phyloP scores from a whole-genome alignment of 2,329 filamentous ascomycete genomes.

The Cercospora sp. region DNA sequence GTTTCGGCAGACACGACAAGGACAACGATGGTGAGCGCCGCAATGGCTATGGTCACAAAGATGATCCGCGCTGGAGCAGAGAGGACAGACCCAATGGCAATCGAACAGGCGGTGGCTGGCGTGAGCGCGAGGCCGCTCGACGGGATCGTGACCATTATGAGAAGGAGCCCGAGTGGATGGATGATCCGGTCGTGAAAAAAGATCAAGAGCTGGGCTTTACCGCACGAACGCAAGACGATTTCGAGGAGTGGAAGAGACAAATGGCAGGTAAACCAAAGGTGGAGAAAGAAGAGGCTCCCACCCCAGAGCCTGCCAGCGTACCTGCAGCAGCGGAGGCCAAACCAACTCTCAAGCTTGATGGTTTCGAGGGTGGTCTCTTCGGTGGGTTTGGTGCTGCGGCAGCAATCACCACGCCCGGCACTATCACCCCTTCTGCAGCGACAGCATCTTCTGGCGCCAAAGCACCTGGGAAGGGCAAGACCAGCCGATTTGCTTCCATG shows the following conservation, averaged over 20 bases:
- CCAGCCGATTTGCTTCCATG: constrained; percentile 84
- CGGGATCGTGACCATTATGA: constrained; percentile 58
- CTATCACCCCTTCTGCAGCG: constrained; percentile 17
- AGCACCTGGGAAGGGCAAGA: constrained; percentile 60
- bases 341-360: constrained; percentile 61
- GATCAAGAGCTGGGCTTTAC: constrained; percentile 48
- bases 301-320: constrained; percentile 24
- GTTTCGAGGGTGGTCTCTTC: constrained; percentile 77
- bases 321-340: constrained; percentile 24
- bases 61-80: constrained; percentile 66
- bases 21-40: constrained; percentile 58
- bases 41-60: constrained; percentile 65
- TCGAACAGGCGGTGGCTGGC: constrained; percentile 59
- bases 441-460: constrained; percentile 7
- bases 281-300: constrained; percentile 24
- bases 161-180: constrained; percentile 89
- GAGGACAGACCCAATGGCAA: constrained; percentile 46
- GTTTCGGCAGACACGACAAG: constrained; percentile 42
- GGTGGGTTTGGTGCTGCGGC: constrained; percentile 55
- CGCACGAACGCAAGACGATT: constrained; percentile 79
- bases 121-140: constrained; percentile 44
- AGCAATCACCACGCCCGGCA: constrained; percentile 27
- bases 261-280: constrained; percentile 62
- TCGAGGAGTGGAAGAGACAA: constrained; percentile 89
- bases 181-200: constrained; percentile 60